These are phyloP conservation scores for Phanerochaete carnosa DNA, from an alignment of 768 basidiomycete species.

Conservation along the genomic window DNA sequence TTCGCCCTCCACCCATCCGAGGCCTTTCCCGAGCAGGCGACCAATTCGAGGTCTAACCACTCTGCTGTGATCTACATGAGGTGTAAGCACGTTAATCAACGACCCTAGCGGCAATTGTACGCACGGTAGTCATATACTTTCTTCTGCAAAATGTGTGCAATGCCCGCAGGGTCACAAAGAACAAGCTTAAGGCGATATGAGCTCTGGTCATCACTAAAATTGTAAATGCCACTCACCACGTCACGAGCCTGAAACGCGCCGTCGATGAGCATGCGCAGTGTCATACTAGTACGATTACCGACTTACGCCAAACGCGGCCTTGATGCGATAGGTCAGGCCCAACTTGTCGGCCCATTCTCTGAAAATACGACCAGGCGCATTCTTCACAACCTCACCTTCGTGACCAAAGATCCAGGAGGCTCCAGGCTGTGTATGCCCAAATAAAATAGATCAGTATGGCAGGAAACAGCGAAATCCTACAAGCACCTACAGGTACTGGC, in stretches of 20 bases:
- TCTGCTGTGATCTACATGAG: slow-evolving; percentile 17
- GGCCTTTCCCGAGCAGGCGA: slow-evolving; percentile 31
- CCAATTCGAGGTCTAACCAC: slow-evolving; percentile 31
- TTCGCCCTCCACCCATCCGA: slow-evolving; percentile 36
- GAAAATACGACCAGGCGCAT: slow-evolving; percentile 10
- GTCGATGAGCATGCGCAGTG: too few relatives aligned
- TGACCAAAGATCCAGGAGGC: slow-evolving; percentile 20
- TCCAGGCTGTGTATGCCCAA: too few relatives aligned
- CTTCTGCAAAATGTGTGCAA: slow-evolving; percentile 18
- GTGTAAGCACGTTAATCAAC: too few relatives aligned
- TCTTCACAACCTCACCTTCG: slow-evolving; percentile 11
- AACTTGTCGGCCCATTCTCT: slow-evolving; percentile 7
- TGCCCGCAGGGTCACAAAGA: slow-evolving; percentile 17
- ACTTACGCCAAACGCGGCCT: slow-evolving; percentile 11
- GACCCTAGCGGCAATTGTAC: neutral
- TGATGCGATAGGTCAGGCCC: slow-evolving; percentile 16
- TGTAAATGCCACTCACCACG: neutral
- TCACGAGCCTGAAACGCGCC: neutral
- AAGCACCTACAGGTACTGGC: too few relatives aligned
- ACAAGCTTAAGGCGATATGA: slow-evolving; percentile 19
- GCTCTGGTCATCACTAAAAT: neutral
- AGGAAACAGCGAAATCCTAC: too few relatives aligned
- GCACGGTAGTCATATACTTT: slow-evolving; percentile 17
- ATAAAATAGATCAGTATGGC: too few relatives aligned
- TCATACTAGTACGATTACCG: neutral